These are phyloP conservation scores for Yamadazyma tumulicola DNA, from an alignment of 805 yeast species.

Conservation along the genomic window DNA sequence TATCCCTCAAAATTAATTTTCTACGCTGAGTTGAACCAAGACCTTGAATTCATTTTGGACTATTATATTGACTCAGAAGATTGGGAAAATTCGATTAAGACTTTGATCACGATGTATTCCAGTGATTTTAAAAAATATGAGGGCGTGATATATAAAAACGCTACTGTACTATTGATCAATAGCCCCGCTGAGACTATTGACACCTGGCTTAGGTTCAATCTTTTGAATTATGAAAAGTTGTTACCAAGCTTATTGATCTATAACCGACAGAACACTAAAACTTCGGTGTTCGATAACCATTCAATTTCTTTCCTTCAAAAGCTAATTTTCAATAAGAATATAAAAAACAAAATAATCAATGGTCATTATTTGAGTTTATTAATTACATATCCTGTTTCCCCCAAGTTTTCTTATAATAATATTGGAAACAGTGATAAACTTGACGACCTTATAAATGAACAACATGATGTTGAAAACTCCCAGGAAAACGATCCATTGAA, in stretches of 20 bases:
- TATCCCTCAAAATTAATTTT: constrained; percentile 58
- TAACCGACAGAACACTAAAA: constrained; percentile 41
- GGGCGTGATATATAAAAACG: constrained; percentile 55
- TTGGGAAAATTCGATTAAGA: constrained; percentile 71
- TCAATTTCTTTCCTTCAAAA: constrained; percentile 62
- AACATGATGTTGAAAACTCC: not conserved
- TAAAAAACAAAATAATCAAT: constrained; percentile 49
- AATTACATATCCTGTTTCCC: constrained; percentile 37
- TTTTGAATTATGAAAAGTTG: constrained; percentile 58
- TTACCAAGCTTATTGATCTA: constrained; percentile 76
- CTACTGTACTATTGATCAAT: constrained; percentile 67
- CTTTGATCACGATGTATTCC: constrained; percentile 47
- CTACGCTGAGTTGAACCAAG: constrained; percentile 66
- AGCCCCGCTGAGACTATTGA: constrained; percentile 68
- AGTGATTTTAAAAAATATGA: constrained; percentile 12
- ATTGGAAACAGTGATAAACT: not conserved
- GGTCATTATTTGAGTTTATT: constrained; percentile 69
- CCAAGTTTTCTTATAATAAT: constrained; percentile 3
- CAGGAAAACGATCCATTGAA: constrained; percentile 6
- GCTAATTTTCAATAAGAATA: constrained; percentile 39
- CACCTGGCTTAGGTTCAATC: constrained; percentile 64
- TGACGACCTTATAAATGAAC: not conserved
- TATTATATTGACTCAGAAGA: constrained; percentile 66
- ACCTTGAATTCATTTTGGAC: constrained; percentile 63
- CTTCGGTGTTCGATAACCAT: constrained; percentile 50